Percentiles rank a stretch among this genome's conserved stretches.
Conservation (phyloP, 1,139 yeast genomes). For the Diutina mesorugosa region DNA sequence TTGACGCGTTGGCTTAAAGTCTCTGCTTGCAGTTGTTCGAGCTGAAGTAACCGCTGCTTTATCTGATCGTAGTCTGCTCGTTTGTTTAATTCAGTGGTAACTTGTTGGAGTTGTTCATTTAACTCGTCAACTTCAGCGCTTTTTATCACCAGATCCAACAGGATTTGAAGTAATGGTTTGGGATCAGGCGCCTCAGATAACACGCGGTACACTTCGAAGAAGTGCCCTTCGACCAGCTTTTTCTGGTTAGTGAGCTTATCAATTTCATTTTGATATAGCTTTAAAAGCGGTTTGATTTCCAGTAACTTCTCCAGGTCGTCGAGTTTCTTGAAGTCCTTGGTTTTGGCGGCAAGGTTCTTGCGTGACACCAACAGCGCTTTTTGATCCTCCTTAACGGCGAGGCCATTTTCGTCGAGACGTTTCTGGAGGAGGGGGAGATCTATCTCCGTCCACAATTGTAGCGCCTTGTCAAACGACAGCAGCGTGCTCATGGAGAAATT, state of each 20-base stretch:
- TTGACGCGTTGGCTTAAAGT: slow-evolving; percentile 27
- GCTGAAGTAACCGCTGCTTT: slow-evolving; percentile 43
- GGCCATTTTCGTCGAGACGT: slow-evolving; percentile 62
- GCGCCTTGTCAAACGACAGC: slow-evolving; percentile 30
- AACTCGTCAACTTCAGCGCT: slow-evolving; percentile 41
- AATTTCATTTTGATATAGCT: slow-evolving; percentile 78
- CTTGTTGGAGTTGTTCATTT: slow-evolving; percentile 36
- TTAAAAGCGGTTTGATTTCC: slow-evolving; percentile 56
- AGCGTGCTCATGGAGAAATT: background rate
- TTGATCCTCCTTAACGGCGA: slow-evolving; percentile 61
- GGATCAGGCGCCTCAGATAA: slow-evolving; percentile 94
- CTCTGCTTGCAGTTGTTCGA: slow-evolving; percentile 48
- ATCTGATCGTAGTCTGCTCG: slow-evolving; percentile 72
- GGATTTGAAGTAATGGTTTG: slow-evolving; percentile 59
- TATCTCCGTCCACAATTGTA: slow-evolving; percentile 67
- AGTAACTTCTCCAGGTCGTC: slow-evolving; percentile 51
- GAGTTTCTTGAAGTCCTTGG: slow-evolving; percentile 71
- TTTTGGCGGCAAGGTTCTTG: slow-evolving; percentile 64
- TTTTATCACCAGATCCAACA: slow-evolving; percentile 55
- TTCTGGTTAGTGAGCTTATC: slow-evolving; percentile 71
- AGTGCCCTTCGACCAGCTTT: slow-evolving; percentile 58
- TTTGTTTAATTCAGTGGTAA: slow-evolving; percentile 50
- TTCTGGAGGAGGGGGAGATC: slow-evolving; percentile 58
- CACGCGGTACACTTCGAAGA: slow-evolving; percentile 61
- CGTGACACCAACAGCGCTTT: slow-evolving; percentile 53